Evolutionary conservation across 192 early-diverging fungal species (phyloP).

Genomic region (Blastocladiella britannica): DNA sequence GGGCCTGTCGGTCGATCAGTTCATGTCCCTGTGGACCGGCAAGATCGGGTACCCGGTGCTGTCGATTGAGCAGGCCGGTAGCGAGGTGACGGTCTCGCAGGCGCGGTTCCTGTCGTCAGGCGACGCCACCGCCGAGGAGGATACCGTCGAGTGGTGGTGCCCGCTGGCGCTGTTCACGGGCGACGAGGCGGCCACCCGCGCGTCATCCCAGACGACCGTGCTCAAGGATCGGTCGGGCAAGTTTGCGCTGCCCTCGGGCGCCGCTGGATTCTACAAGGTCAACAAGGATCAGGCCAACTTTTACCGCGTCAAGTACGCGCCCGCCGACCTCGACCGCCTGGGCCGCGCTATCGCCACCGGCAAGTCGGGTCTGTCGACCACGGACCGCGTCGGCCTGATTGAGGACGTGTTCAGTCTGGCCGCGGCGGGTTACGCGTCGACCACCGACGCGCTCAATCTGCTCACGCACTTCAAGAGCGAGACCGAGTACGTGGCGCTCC

Average conservation of each 20-base stretch:
- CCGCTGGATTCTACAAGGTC: constrained; percentile 19
- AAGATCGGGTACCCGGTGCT: constrained; percentile 46
- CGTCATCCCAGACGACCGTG: constrained; percentile 7
- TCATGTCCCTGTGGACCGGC: constrained; percentile 58
- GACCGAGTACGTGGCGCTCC: constrained; percentile 29
- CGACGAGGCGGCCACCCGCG: neutral
- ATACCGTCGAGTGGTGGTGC: constrained; percentile 38
- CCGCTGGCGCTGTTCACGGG: constrained; percentile 20
- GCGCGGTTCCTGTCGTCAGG: constrained; percentile 45
- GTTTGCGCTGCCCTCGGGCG: constrained; percentile 7
- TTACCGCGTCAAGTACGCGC: constrained; percentile 25
- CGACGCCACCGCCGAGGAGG: constrained; percentile 32
- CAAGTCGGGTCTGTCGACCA: constrained; percentile 15
- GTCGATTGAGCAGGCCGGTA: constrained; percentile 29
- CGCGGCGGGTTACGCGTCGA: constrained; percentile 19
- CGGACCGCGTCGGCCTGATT: constrained; percentile 25
- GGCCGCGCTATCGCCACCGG: constrained; percentile 12
- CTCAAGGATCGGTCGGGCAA: constrained; percentile 17
- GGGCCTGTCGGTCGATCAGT: constrained; percentile 35
- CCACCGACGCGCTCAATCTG: constrained; percentile 15
- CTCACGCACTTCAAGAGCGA: constrained; percentile 22
- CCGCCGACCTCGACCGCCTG: constrained; percentile 12
- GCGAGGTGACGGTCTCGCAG: constrained; percentile 31
- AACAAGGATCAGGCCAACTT: constrained; percentile 23
- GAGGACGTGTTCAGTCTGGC: constrained; percentile 23